A percentile compares a stretch with the other conserved stretches of the same genome.
Evolutionary conservation across 2,329 filamentous ascomycete species (phyloP).

Genomic region (Exophiala sp.): DNA sequence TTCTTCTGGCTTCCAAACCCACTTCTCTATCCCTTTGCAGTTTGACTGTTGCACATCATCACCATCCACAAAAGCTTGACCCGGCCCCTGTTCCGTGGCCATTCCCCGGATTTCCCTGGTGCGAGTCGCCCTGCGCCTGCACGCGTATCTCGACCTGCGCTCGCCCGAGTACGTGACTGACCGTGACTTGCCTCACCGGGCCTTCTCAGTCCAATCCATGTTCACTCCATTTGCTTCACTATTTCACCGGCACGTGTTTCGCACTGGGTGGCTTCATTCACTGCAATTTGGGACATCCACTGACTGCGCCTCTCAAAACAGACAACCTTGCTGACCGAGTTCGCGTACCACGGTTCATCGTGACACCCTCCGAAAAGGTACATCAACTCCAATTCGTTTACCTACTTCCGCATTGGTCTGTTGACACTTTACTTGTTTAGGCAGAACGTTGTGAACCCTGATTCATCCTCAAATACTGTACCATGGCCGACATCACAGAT

Average conservation of each 20-base stretch:
- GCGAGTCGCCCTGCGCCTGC: slow-evolving; percentile 2
- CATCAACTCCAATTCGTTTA: slow-evolving; percentile 6
- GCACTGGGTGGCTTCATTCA: slow-evolving; percentile 4
- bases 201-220: slow-evolving; percentile 1
- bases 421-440: slow-evolving; percentile 28
- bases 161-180: slow-evolving; percentile 16
- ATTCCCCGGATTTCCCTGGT: slow-evolving; percentile 19
- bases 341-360: background rate
- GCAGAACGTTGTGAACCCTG: slow-evolving; percentile 18
- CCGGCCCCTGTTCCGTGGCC: slow-evolving; percentile 10
- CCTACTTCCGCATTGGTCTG: slow-evolving; percentile 24
- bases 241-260: slow-evolving; percentile 2
- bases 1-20: slow-evolving; percentile 23
- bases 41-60: slow-evolving; percentile 24
- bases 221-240: background rate
- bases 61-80: slow-evolving; percentile 25
- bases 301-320: slow-evolving; percentile 7
- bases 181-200: slow-evolving; percentile 6
- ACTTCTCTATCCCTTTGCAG: slow-evolving; percentile 26
- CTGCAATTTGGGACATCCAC: slow-evolving; percentile 5
- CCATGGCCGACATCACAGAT: slow-evolving; percentile 73
- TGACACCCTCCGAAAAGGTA: slow-evolving; percentile 17
- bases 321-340: slow-evolving; percentile 1
- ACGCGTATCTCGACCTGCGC: slow-evolving; percentile 4
- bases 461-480: slow-evolving; percentile 28